A percentile compares a stretch with the other conserved stretches of the same genome.
These are phyloP conservation scores for Fragaria vesca DNA, from an alignment of 306 rosid genomes.

Conservation along the genomic window DNA sequence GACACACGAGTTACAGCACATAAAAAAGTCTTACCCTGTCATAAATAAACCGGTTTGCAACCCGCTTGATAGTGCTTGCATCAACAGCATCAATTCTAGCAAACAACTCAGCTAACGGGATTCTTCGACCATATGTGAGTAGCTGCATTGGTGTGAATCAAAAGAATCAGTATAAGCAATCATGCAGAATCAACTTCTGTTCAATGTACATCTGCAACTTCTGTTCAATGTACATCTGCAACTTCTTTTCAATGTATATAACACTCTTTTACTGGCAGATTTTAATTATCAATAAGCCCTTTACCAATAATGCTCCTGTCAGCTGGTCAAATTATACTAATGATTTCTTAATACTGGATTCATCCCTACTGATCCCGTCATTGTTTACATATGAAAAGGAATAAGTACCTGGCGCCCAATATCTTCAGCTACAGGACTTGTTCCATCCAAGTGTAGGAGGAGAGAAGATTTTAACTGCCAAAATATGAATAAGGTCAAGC, in stretches of 20 bases:
- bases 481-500: conserved; percentile 6
- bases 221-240: too few relatives aligned
- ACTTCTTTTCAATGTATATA: neutral
- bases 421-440: conserved; percentile 89
- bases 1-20: neutral
- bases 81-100: conserved; percentile 96
- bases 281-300: neutral
- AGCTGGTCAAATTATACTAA: neutral
- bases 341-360: neutral
- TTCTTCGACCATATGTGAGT: conserved; percentile 91
- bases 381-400: conserved; percentile 7
- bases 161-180: neutral
- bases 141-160: conserved; percentile 41
- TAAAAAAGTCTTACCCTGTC: conserved; percentile 60
- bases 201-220: neutral
- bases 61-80: conserved; percentile 87
- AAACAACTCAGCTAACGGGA: conserved; percentile 83
- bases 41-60: conserved; percentile 85
- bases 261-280: neutral
- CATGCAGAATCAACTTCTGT: neutral
- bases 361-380: neutral
- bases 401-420: conserved; percentile 84
- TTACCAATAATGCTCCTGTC: neutral
- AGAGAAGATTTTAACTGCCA: conserved; percentile 85
- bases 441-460: conserved; percentile 85